These are phyloP conservation scores for Volvox reticuliferus DNA, from an alignment of 139 green algal species.

Conservation along the genomic window DNA sequence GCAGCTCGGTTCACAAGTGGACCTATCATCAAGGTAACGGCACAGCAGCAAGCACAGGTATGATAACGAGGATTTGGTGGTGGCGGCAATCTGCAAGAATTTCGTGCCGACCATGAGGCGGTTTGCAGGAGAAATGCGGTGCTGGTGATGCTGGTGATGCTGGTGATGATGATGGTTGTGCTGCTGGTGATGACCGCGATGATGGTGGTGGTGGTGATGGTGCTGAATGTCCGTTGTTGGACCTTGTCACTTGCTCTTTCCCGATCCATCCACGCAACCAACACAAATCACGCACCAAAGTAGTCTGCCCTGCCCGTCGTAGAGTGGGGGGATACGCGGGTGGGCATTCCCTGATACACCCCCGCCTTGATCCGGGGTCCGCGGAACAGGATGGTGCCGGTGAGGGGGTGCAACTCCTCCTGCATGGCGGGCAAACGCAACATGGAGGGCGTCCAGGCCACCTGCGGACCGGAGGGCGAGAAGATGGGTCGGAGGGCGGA, in stretches of 20 bases:
- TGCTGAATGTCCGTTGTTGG: no score
- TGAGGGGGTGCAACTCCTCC: constrained; percentile 35
- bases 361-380: constrained; percentile 72
- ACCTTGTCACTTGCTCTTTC: no score
- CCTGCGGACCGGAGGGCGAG: constrained; percentile 7
- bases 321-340: constrained; percentile 64
- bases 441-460: constrained; percentile 42
- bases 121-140: no score
- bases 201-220: no score
- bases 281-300: constrained; percentile 44
- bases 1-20: constrained; percentile 68
- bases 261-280: no score
- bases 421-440: constrained; percentile 48
- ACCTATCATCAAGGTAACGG: not conserved
- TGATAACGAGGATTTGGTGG: not conserved
- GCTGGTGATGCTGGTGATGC: no score
- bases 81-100: no score
- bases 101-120: no score
- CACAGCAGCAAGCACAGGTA: not conserved
- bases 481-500: not conserved
- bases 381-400: constrained; percentile 52
- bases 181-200: no score
- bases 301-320: constrained; percentile 73
- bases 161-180: no score
- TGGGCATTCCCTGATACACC: constrained; percentile 70